These are phyloP conservation scores for Graphilbum sp. DNA, from an alignment of 2,329 filamentous ascomycete genomes.

Conservation along the genomic window DNA sequence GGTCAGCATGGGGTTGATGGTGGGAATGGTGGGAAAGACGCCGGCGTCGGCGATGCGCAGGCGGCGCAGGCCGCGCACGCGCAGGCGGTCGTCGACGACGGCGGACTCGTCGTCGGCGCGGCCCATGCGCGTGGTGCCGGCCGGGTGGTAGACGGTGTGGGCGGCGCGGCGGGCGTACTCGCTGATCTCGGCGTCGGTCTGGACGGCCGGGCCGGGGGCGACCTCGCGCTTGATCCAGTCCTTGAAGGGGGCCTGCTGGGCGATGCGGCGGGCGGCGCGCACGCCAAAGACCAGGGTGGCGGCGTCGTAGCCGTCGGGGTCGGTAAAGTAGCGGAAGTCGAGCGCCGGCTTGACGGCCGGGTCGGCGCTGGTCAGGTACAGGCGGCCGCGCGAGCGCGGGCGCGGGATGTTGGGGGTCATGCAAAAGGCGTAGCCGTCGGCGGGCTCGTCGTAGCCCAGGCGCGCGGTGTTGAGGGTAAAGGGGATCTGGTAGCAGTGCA, in stretches of 20 bases:
- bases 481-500: conserved; percentile 93
- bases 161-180: conserved; percentile 9
- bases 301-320: conserved; percentile 29
- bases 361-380: conserved; percentile 11
- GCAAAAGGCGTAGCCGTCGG: conserved; percentile 62
- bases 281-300: conserved; percentile 10
- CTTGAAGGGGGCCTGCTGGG: conserved; percentile 8
- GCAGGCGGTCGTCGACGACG: conserved; percentile 10
- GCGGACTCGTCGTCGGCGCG: conserved; percentile 6
- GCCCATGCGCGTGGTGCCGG: conserved; percentile 11
- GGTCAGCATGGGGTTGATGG: conserved; percentile 45
- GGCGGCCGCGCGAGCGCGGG: conserved; percentile 52
- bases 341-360: conserved; percentile 12
- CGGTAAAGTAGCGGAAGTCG: conserved; percentile 12
- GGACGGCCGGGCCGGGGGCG: conserved; percentile 52
- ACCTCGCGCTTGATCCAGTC: conserved; percentile 10
- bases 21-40: conserved; percentile 11
- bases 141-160: conserved; percentile 11
- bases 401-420: conserved; percentile 87
- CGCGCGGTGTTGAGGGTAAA: conserved; percentile 75
- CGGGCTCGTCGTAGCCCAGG: conserved; percentile 47
- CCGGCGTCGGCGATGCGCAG: conserved; percentile 12
- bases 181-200: conserved; percentile 25
- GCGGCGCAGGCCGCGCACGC: conserved; percentile 19
- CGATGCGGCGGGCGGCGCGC: conserved; percentile 7